These are phyloP conservation scores for Fusarium hainanense DNA, from an alignment of 2,329 filamentous ascomycete species.

Conservation along the genomic window DNA sequence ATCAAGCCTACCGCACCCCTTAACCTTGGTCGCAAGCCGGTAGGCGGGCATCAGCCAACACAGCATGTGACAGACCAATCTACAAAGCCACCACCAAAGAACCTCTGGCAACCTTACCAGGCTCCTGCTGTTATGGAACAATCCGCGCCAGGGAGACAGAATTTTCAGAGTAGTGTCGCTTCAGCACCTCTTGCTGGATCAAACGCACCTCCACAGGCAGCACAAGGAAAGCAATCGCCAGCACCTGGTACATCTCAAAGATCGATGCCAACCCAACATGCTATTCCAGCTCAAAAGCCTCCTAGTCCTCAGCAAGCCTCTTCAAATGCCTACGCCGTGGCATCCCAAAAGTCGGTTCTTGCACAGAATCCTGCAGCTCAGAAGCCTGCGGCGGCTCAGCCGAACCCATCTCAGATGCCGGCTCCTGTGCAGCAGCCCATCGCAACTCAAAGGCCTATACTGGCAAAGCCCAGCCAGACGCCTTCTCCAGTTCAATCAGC, in stretches of 20 bases:
- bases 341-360: neutral
- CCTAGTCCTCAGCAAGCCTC: neutral
- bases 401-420: neutral
- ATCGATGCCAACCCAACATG: neutral
- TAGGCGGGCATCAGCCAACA: neutral
- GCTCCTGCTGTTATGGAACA: neutral
- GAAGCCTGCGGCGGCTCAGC: neutral
- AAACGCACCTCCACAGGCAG: neutral
- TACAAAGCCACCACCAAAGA: neutral
- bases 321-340: neutral
- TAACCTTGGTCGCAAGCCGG: neutral
- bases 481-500: neutral
- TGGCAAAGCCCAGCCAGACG: neutral
- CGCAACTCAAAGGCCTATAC: neutral
- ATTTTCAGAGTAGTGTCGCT: neutral
- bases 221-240: neutral
- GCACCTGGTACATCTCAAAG: neutral
- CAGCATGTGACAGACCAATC: neutral
- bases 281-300: neutral
- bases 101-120: neutral
- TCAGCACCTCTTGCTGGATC: neutral
- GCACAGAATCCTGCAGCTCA: neutral
- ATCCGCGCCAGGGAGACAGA: too few species aligned
- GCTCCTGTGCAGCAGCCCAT: neutral
- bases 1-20: neutral